These are phyloP conservation scores for Diaporthe batatas DNA, from an alignment of 2,329 filamentous ascomycete genomes.

Conservation along the genomic window DNA sequence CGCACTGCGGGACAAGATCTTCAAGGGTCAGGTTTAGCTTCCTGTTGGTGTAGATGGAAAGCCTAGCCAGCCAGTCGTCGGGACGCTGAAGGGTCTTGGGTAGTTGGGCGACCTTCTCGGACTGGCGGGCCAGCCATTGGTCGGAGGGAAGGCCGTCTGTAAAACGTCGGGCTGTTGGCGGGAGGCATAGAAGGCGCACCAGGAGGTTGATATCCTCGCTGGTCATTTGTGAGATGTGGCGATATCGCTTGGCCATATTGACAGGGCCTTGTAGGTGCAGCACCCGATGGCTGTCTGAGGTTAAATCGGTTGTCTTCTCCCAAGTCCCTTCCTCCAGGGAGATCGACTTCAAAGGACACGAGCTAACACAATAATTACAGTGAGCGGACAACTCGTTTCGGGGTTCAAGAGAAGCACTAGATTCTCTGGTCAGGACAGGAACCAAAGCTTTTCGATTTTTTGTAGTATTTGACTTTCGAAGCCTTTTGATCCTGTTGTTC, in stretches of 20 bases:
- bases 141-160: conserved; percentile 48
- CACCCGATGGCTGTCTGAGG: not conserved
- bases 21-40: conserved; percentile 37
- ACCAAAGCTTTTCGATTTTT: not conserved
- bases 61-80: conserved; percentile 48
- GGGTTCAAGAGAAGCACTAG: not conserved
- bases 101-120: conserved; percentile 48
- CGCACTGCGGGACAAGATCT: conserved; percentile 41
- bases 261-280: not conserved
- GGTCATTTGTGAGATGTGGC: conserved; percentile 47
- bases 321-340: not conserved
- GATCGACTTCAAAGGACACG: not conserved
- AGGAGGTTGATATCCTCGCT: conserved; percentile 50
- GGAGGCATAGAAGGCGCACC: conserved; percentile 55
- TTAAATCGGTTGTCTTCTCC: not conserved
- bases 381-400: conserved; percentile 7
- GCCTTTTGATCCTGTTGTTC: conserved; percentile 4
- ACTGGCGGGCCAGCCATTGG: conserved; percentile 55
- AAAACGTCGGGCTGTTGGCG: conserved; percentile 49
- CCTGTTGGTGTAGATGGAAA: conserved; percentile 44
- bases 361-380: not conserved
- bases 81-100: conserved; percentile 51
- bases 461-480: conserved; percentile 4
- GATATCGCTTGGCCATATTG: conserved; percentile 41
- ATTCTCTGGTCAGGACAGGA: not conserved